These are phyloP conservation scores for Magnolia officinalis DNA, from an alignment of 164 flowering plant species.

Conservation along the genomic window DNA sequence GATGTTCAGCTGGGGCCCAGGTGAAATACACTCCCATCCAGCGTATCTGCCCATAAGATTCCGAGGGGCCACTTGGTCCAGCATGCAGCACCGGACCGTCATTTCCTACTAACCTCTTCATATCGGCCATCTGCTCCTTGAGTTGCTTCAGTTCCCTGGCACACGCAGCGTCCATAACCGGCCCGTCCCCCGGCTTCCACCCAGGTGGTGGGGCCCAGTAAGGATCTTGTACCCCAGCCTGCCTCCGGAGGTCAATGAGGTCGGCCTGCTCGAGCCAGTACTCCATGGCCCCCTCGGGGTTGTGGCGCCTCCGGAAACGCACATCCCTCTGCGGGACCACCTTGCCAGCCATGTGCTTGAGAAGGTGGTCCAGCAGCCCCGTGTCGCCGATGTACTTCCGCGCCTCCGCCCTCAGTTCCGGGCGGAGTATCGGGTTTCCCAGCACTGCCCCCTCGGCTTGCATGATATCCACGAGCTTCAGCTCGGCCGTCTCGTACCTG, in stretches of 20 bases:
- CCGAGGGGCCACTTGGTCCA: no score
- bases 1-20: no score
- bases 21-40: no score
- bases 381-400: slow-evolving; percentile 88
- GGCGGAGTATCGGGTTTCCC: slow-evolving; percentile 64
- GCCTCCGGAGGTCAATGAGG: slow-evolving; percentile 50
- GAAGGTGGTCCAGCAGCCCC: slow-evolving; percentile 78
- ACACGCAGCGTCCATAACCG: slow-evolving; percentile 52
- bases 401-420: slow-evolving; percentile 61
- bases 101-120: slow-evolving; percentile 37
- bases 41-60: no score
- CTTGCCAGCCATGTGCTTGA: slow-evolving; percentile 89
- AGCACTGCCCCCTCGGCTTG: slow-evolving; percentile 54
- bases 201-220: slow-evolving; percentile 93
- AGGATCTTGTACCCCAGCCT: slow-evolving; percentile 79
- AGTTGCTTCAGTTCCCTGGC: slow-evolving; percentile 52
- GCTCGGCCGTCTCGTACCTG: slow-evolving; percentile 78
- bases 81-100: no score
- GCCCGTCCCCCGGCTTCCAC: slow-evolving; percentile 70
- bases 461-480: slow-evolving; percentile 64
- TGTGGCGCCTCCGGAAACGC: slow-evolving; percentile 75
- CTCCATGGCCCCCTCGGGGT: slow-evolving; percentile 90
- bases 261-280: slow-evolving; percentile 87
- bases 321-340: slow-evolving; percentile 62
- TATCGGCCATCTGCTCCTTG: slow-evolving; percentile 38